Evolutionary conservation across 2,329 filamentous ascomycete species (phyloP).

Genomic region (Sporothrix brasiliensis): DNA sequence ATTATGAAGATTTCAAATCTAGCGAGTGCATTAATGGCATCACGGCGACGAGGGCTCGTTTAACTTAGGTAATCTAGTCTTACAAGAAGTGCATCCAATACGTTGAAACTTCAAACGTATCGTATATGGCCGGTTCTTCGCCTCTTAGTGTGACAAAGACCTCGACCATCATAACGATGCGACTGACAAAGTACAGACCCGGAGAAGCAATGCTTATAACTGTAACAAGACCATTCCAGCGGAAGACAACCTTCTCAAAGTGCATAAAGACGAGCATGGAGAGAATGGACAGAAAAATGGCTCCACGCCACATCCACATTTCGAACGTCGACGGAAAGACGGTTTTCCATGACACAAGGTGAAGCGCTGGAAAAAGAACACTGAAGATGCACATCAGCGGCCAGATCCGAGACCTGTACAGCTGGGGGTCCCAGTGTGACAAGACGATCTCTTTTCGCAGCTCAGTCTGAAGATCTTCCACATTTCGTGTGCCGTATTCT

Average conservation of each 20-base stretch:
- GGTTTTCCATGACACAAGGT: conserved; percentile 9
- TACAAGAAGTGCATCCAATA: conserved; percentile 19
- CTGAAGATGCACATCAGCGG: conserved; percentile 14
- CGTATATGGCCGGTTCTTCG: conserved; percentile 18
- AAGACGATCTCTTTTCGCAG: conserved; percentile 17
- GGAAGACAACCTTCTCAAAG: conserved; percentile 21
- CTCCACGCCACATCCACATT: conserved; percentile 18
- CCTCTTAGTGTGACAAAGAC: conserved; percentile 21
- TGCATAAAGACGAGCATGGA: conserved; percentile 21
- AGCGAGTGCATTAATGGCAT: background rate
- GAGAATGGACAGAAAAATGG: conserved; percentile 9
- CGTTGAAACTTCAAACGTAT: background rate
- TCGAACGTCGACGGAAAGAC: background rate
- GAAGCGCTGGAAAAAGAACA: conserved; percentile 9
- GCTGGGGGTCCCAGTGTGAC: conserved; percentile 2
- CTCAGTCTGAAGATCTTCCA: background rate
- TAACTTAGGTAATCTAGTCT: background rate
- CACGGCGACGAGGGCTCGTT: too few species aligned
- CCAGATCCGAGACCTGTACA: conserved; percentile 17
- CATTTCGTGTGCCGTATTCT: too few species aligned
- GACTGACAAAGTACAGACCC: conserved; percentile 14
- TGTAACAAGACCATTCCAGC: conserved; percentile 10
- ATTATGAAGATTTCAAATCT: background rate
- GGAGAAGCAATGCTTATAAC: conserved; percentile 14
- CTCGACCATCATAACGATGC: conserved; percentile 20